A percentile compares a stretch with the other conserved stretches of the same genome.
Evolutionary conservation across 345 rosid genomes (phyloP).

Genomic region (Clarkia xantiana): DNA sequence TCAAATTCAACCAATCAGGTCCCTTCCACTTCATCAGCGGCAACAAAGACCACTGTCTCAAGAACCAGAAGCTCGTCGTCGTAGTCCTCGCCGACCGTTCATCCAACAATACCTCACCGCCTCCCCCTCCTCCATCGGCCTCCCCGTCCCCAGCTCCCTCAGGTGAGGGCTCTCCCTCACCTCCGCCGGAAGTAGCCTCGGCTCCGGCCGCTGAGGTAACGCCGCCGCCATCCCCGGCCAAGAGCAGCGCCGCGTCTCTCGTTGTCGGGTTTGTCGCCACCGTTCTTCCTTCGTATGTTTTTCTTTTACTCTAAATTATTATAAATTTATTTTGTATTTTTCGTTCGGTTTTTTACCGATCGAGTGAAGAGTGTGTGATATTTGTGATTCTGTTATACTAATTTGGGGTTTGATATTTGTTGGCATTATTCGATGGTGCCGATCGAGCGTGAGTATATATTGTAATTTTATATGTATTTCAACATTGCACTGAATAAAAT

Average conservation of each 20-base stretch:
- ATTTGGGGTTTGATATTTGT: too few relatives aligned
- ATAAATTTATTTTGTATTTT: background rate
- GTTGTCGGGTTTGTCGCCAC: conserved; percentile 15
- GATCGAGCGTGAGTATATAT: too few relatives aligned
- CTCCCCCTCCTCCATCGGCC: conserved; percentile 16
- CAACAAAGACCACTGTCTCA: conserved; percentile 47
- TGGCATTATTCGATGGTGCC: too few relatives aligned
- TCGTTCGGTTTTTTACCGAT: too few relatives aligned
- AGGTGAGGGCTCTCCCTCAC: conserved; percentile 31
- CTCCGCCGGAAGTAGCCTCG: conserved; percentile 23
- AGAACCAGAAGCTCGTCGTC: conserved; percentile 45
- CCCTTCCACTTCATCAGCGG: conserved; percentile 71
- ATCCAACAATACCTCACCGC: conserved; percentile 13
- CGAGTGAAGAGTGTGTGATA: too few relatives aligned
- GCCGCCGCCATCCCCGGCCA: conserved; percentile 45
- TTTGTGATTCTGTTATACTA: too few relatives aligned
- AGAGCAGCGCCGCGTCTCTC: conserved; percentile 27
- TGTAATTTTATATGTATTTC: too few relatives aligned
- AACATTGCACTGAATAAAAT: too few relatives aligned
- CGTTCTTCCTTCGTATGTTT: conserved; percentile 40
- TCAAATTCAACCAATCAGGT: conserved; percentile 43
- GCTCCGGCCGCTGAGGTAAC: conserved; percentile 10
- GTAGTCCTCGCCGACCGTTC: conserved; percentile 66
- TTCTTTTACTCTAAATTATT: conserved; percentile 26
- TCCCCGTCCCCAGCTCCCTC: conserved; percentile 40